Conservation (phyloP, 2,329 filamentous ascomycete species). For the Aspergillus arachidicola region DNA sequence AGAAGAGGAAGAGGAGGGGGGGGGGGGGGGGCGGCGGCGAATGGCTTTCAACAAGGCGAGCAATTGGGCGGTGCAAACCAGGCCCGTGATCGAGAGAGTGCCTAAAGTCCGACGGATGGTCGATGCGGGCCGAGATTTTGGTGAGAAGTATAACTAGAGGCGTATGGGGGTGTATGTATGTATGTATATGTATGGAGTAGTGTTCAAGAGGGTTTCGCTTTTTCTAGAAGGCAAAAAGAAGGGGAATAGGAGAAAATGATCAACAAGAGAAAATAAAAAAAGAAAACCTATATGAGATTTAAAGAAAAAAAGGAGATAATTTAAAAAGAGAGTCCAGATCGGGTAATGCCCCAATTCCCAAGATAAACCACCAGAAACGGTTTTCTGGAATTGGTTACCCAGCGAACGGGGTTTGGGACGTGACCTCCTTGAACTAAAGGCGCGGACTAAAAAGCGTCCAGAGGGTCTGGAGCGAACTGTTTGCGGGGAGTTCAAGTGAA, state of each 20-base stretch:
- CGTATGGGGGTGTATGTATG: background rate
- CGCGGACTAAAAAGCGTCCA: background rate
- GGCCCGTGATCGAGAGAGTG: slow-evolving; percentile 18
- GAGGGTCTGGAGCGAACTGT: slow-evolving; percentile 28
- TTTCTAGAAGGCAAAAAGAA: slow-evolving; percentile 6
- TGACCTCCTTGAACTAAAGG: background rate
- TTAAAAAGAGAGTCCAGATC: slow-evolving; percentile 14
- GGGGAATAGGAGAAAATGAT: slow-evolving; percentile 10
- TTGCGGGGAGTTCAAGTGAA: slow-evolving; percentile 27
- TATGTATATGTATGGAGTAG: slow-evolving; percentile 1
- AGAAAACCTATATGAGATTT: background rate
- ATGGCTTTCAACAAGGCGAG: slow-evolving; percentile 3
- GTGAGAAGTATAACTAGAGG: background rate
- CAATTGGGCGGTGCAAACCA: slow-evolving; percentile 21
- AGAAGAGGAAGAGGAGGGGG: background rate
- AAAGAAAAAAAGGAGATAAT: slow-evolving; percentile 16
- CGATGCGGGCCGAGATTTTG: slow-evolving; percentile 11
- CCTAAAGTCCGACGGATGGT: slow-evolving; percentile 12
- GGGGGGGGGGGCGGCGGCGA: slow-evolving; percentile 8
- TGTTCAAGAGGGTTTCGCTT: background rate
- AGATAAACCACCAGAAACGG: slow-evolving; percentile 8
- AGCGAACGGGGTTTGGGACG: slow-evolving; percentile 28
- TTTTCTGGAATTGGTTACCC: slow-evolving; percentile 30
- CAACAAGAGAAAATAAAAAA: slow-evolving; percentile 5
- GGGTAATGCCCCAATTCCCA: slow-evolving; percentile 5